phyloP scores from a whole-genome alignment of 495 filamentous ascomycete species.

The Neurospora africana region DNA sequence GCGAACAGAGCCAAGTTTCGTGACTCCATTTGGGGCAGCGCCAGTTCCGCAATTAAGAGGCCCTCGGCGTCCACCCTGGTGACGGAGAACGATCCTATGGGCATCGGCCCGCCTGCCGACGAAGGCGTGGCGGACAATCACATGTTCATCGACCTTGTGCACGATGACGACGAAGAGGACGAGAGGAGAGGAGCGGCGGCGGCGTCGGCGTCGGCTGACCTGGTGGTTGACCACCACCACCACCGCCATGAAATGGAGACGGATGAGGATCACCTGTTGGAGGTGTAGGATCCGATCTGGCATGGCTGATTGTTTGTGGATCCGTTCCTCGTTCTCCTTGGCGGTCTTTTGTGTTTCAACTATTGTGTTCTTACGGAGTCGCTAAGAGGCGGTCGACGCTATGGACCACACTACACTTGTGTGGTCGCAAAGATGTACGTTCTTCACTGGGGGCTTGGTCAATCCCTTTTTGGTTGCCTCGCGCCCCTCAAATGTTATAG shows the following conservation, averaged over 20 bases:
- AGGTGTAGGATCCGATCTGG: not conserved
- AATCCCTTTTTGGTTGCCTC: not conserved
- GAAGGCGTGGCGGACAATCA: slow-evolving; percentile 37
- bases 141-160: slow-evolving; percentile 44
- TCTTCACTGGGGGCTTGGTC: not conserved
- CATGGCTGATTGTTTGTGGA: not conserved
- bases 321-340: not conserved
- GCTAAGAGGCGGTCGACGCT: not conserved
- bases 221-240: slow-evolving; percentile 26
- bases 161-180: slow-evolving; percentile 40
- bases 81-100: slow-evolving; percentile 20
- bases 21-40: slow-evolving; percentile 30
- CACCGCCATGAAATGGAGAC: slow-evolving; percentile 27
- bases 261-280: not conserved
- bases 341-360: not conserved
- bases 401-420: not conserved
- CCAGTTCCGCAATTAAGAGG: slow-evolving; percentile 13
- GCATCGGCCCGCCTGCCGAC: slow-evolving; percentile 20
- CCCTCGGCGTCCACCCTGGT: not conserved
- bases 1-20: slow-evolving; percentile 23
- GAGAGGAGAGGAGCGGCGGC: not conserved
- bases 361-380: not conserved
- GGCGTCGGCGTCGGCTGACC: slow-evolving; percentile 9
- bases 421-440: not conserved
- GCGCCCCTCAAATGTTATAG: not conserved